phyloP scores from a whole-genome alignment of 169 alveolate genomes.

The Cyclospora cayetanensis region DNA sequence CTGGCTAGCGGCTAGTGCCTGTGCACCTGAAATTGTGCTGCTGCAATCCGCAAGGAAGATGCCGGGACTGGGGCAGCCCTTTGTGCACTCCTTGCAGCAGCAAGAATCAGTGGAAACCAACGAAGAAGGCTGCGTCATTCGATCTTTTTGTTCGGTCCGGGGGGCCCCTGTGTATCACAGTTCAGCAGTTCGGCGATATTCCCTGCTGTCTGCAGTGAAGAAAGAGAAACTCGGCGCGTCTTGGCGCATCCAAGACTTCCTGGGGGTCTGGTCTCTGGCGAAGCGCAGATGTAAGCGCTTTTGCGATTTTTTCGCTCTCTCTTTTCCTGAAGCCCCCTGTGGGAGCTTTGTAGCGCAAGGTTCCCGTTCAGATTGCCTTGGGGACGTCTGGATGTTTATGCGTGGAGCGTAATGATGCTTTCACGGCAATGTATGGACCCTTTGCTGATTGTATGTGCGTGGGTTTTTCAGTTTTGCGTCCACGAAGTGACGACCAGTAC shows the following conservation, averaged over 20 bases:
- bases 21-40: too few relatives aligned
- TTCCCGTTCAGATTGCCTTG: not conserved
- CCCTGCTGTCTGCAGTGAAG: not conserved
- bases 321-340: not conserved
- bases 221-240: not conserved
- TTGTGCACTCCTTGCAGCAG: too few relatives aligned
- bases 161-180: too few relatives aligned
- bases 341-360: not conserved
- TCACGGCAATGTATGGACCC: not conserved
- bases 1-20: too few relatives aligned
- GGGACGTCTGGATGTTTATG: not conserved
- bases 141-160: too few relatives aligned
- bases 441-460: not conserved
- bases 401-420: not conserved
- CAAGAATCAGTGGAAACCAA: too few relatives aligned
- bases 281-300: not conserved
- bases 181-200: too few relatives aligned
- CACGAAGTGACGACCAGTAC: conserved; percentile 50
- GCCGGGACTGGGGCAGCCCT: too few relatives aligned
- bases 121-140: too few relatives aligned
- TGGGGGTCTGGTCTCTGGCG: not conserved
- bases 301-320: not conserved
- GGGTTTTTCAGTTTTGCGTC: conserved; percentile 61
- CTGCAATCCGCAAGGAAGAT: too few relatives aligned
- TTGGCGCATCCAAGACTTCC: not conserved